Evolutionary conservation across 768 basidiomycete species (phyloP), one percentile per base, ranked within the genome.

Genomic region (Floccularia luteovirens): DNA sequence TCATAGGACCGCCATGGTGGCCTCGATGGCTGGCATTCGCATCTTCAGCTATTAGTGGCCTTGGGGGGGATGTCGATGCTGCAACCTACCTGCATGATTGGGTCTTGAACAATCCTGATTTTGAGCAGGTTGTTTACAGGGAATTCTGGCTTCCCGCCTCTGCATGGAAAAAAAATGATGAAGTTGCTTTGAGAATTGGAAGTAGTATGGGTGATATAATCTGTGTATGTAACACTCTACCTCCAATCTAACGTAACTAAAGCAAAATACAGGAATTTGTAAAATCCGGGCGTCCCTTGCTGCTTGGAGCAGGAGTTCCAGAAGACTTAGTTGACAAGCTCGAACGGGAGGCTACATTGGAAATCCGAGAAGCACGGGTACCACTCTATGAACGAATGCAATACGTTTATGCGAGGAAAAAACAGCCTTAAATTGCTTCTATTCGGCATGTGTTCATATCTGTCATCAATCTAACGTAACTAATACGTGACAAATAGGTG

Each of bases 141-240:
- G 74, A 80, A 17, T 77, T 72, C 52, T 89, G 76, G 73, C 50
- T 85, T 12, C 82, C 82, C 5, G 64, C 71, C 6, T 73, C 75
- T 5, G 70, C 79, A 3, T 82, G 70, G 64, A 54, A 49, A n/a
- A 59, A 57, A 19, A 67, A 66, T 47, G 66, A 69, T 33, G 58
- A 62, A 27, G 50, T 50, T 19, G 47, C 53, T 41, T 58, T 58
- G 43, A 57, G 59, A 22, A 53, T 74, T 24, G 72, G 73, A 28
- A 42, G 58, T 6, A 56, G 53, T 28, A 66, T 82, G 70, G 57
- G 69, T 33, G 77, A 80, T n/a, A 80, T 83, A 51, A 61, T 82
- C 24, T 53, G 64, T 45, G 85, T 80, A 44, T 40, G 57, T 45
- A 33, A 14, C 33, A 19, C 43, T 2, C 11, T 23, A 17, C 13